Base-by-base conservation (phyloP, 1,139 yeast species). In the Taiozyma onychis region DNA sequence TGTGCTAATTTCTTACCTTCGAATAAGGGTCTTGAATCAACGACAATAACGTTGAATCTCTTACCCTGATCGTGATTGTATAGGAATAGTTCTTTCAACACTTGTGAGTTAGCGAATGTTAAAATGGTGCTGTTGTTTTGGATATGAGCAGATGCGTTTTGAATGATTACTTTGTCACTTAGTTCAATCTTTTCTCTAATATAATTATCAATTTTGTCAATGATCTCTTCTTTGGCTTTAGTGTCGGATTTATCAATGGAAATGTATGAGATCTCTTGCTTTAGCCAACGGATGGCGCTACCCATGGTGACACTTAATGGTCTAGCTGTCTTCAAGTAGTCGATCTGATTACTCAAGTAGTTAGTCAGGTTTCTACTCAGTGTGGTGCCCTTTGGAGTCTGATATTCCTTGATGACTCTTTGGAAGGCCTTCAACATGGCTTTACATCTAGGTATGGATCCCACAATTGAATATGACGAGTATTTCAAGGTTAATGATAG, bases 231-330 rank as follows among this genome's bases (percentile, higher is more conserved):
- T 63, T 89, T 91, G 42, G 97, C 96, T 44, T 78, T 81, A 18
- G 72, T 74, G 56, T 91, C 98, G 16, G 81, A 73, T 30, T 81
- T 74, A 57, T 87, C 95, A 51, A 87, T 80, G 47, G 88, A 80
- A 50, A 85, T 80, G 49, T 80, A 78, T 1, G 97, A 84, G 51
- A 95, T 93, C 65, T 88, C 95, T 70, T 91, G 98, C 66, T 95
- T 95, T 57, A 95, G 76, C 96, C 97, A 90, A 60, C 99, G 81
- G 57, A 95, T 95, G 3, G 98, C 95, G 70, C 91, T 93, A 48
- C 99, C 99, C 99, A 95, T 95, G 1, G 96, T 81, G 10, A 91
- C 88, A 51, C 95, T 83, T 51, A 95, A 74, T 0, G 98, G 98
- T 56, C 99, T 81, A 2, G 97, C 93, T 11, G 91, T 82, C 62